A percentile compares a stretch with the other conserved stretches of the same genome.
These are phyloP conservation scores for Citeromyces matritensis DNA, from an alignment of 805 yeast genomes.

Conservation along the genomic window DNA sequence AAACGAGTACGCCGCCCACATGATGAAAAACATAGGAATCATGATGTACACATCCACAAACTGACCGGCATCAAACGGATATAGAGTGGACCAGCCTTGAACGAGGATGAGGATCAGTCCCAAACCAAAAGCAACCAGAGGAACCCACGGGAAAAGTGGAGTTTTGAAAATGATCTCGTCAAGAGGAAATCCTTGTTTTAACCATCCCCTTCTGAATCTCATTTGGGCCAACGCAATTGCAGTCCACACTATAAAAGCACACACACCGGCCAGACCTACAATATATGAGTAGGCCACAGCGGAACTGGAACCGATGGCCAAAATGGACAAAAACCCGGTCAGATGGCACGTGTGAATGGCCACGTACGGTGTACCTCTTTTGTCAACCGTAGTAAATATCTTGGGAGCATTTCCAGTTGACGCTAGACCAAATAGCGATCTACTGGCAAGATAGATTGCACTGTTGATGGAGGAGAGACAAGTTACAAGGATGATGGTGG, in stretches of 20 bases:
- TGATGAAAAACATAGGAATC: conserved; percentile 37
- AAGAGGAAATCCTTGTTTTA: conserved; percentile 20
- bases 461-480: conserved; percentile 59
- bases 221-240: conserved; percentile 38
- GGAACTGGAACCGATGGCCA: conserved; percentile 45
- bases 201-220: conserved; percentile 37
- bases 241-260: conserved; percentile 58
- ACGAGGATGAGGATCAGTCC: conserved; percentile 39
- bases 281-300: conserved; percentile 44
- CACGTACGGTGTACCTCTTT: conserved; percentile 48
- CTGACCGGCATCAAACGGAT: conserved; percentile 40
- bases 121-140: conserved; percentile 30
- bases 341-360: conserved; percentile 40
- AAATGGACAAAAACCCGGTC: conserved; percentile 39
- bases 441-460: conserved; percentile 52
- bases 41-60: conserved; percentile 50
- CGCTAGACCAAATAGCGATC: conserved; percentile 53
- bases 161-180: conserved; percentile 39
- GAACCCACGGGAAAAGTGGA: conserved; percentile 33
- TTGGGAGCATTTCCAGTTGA: conserved; percentile 44
- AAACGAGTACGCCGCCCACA: conserved; percentile 13
- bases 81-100: conserved; percentile 53
- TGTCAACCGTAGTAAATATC: conserved; percentile 32
- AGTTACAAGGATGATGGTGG: conserved; percentile 47
- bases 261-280: conserved; percentile 50